These are phyloP conservation scores for Ceratopteris richardii DNA, from an alignment of 75 land plant species.

Conservation along the genomic window DNA sequence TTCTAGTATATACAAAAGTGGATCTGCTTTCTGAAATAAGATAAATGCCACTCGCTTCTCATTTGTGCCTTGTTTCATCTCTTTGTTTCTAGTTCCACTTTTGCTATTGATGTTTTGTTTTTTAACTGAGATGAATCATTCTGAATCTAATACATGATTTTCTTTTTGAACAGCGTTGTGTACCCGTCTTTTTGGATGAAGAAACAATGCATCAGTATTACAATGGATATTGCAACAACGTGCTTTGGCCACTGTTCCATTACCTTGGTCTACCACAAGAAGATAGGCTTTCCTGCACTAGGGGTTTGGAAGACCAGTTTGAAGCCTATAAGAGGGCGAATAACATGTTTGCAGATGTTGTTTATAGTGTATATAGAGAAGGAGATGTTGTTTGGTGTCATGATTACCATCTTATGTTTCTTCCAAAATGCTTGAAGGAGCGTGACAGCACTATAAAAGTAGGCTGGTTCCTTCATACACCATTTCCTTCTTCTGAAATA, in stretches of 20 bases:
- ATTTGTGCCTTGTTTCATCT: too few relatives aligned
- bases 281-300: constrained; percentile 47
- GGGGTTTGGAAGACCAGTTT: constrained; percentile 45
- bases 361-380: constrained; percentile 19
- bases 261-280: constrained; percentile 54
- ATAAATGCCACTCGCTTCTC: too few relatives aligned
- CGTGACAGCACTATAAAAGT: constrained; percentile 36
- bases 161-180: constrained; percentile 25
- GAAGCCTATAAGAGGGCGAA: constrained; percentile 45
- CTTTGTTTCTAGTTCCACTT: too few relatives aligned
- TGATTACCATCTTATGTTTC: constrained; percentile 55
- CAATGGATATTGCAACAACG: constrained; percentile 61
- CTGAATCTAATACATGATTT: not conserved
- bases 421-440: constrained; percentile 42
- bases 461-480: constrained; percentile 54
- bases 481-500: constrained; percentile 54
- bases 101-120: too few relatives aligned
- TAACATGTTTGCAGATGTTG: constrained; percentile 42
- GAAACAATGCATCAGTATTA: constrained; percentile 50
- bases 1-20: too few relatives aligned
- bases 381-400: constrained; percentile 57
- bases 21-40: too few relatives aligned
- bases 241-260: constrained; percentile 55
- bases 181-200: constrained; percentile 52
- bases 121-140: too few relatives aligned